These are phyloP conservation scores for Parascedosporium putredinis DNA, from an alignment of 2,329 filamentous ascomycete species.

Conservation along the genomic window DNA sequence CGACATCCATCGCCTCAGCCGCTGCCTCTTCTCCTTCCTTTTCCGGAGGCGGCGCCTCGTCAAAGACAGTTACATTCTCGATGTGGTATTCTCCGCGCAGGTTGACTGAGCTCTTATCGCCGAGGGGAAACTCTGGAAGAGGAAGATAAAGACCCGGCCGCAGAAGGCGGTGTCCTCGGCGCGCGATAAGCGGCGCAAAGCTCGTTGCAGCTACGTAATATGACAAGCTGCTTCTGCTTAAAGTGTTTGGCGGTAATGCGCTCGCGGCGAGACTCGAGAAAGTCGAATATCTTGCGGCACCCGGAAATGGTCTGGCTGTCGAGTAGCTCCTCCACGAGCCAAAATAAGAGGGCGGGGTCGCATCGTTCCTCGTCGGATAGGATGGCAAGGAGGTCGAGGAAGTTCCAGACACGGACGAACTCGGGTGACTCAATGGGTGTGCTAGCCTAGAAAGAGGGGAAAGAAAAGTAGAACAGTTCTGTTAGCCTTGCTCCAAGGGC, in stretches of 20 bases:
- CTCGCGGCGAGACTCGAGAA: constrained; percentile 85
- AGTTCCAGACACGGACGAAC: constrained; percentile 83
- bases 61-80: constrained; percentile 85
- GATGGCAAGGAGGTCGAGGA: constrained; percentile 83
- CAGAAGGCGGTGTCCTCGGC: constrained; percentile 97
- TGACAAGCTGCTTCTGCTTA: constrained; percentile 74
- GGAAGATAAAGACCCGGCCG: constrained; percentile 93
- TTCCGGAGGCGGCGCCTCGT: constrained; percentile 41
- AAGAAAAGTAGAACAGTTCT: constrained; percentile 22
- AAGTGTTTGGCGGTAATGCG: constrained; percentile 73
- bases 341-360: constrained; percentile 75
- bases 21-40: constrained; percentile 16
- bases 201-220: constrained; percentile 92
- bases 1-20: constrained; percentile 56
- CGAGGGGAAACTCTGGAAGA: constrained; percentile 97
- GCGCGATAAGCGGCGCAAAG: constrained; percentile 86
- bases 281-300: constrained; percentile 87
- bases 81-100: constrained; percentile 90
- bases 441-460: constrained; percentile 42
- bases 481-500: constrained; percentile 15
- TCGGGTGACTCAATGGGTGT: constrained; percentile 65
- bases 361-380: constrained; percentile 71
- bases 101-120: constrained; percentile 96
- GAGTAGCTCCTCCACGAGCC: constrained; percentile 86
- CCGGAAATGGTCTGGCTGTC: constrained; percentile 93